Evolutionary conservation across 352 stramenopile species (phyloP).

Genomic region (Phytopythium oedochilum): DNA sequence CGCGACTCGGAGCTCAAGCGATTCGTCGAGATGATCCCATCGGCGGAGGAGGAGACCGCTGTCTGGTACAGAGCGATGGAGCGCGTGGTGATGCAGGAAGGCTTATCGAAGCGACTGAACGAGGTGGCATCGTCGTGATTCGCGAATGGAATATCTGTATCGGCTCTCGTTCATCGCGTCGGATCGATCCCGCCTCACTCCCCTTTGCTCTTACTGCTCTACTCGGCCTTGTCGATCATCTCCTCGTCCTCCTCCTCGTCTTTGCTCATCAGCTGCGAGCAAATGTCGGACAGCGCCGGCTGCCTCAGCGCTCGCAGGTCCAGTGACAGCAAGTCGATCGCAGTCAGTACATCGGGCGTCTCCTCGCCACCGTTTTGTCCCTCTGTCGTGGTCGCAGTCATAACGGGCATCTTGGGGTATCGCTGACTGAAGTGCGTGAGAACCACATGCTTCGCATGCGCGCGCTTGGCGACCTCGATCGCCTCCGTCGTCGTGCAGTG

Average conservation of each 20-base stretch:
- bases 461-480: constrained; percentile 65
- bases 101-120: neutral
- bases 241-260: constrained; percentile 29
- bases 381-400: constrained; percentile 6
- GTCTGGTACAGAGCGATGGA: neutral
- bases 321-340: constrained; percentile 75
- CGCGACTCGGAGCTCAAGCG: neutral
- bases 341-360: constrained; percentile 46
- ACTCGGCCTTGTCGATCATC: constrained; percentile 1
- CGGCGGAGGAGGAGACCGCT: neutral
- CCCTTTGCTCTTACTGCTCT: too few species aligned
- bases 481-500: constrained; percentile 95
- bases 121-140: neutral
- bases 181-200: too few species aligned
- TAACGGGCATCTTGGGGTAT: constrained; percentile 72
- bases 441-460: constrained; percentile 83
- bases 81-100: neutral
- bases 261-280: constrained; percentile 44
- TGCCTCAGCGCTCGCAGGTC: constrained; percentile 59
- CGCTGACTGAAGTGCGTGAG: constrained; percentile 96
- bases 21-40: neutral
- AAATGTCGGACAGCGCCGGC: constrained; percentile 58
- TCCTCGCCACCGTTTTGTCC: constrained; percentile 11
- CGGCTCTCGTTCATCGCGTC: too few species aligned
- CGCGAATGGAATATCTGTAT: too few species aligned